Evolutionary conservation across 257 asterid species (phyloP).

Genomic region (Misopates orontium): DNA sequence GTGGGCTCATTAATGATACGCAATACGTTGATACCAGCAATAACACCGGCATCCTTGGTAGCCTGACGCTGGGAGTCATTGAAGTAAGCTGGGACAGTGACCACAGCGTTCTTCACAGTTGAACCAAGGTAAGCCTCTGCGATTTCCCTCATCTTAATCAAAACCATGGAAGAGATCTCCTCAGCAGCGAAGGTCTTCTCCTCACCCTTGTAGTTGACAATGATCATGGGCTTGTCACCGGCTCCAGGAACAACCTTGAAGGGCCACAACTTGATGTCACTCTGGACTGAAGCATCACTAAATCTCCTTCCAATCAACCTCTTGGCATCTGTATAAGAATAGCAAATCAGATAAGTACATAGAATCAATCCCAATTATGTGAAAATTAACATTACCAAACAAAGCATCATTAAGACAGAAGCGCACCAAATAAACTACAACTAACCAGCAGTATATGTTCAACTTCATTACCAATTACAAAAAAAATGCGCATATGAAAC

Average conservation of each 20-base stretch:
- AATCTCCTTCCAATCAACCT: conserved; percentile 77
- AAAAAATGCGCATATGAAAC: no score
- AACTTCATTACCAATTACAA: no score
- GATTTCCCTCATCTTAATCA: conserved; percentile 73
- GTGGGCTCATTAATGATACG: conserved; percentile 85
- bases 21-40: conserved; percentile 80
- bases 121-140: conserved; percentile 79
- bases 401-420: no score
- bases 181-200: conserved; percentile 80
- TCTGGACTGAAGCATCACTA: conserved; percentile 65
- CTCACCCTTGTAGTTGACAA: conserved; percentile 76
- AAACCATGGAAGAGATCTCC: conserved; percentile 88
- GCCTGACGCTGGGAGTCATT: conserved; percentile 88
- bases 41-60: conserved; percentile 87
- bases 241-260: conserved; percentile 73
- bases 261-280: conserved; percentile 79
- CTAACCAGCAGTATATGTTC: no score
- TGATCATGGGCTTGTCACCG: conserved; percentile 78
- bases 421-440: no score
- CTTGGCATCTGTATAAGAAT: conserved; percentile 60
- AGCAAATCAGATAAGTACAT: neutral
- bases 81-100: conserved; percentile 83
- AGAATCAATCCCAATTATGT: no score
- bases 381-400: no score
- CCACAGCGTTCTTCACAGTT: conserved; percentile 73